phyloP scores from a whole-genome alignment of 2,329 filamentous ascomycete species.

The Colletotrichum endophyticum region DNA sequence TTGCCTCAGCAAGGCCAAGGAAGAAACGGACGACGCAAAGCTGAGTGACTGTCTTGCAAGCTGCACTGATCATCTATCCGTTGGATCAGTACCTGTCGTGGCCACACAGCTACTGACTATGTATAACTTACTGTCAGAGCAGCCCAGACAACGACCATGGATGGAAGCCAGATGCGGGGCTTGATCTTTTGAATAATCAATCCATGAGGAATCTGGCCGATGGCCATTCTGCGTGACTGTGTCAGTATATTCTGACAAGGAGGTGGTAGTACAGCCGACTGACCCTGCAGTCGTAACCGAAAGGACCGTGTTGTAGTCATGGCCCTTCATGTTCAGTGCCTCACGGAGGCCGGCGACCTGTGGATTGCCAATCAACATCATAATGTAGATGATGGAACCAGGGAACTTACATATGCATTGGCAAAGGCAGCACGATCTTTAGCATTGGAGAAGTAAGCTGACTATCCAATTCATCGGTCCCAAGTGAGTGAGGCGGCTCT shows the following conservation, averaged over 20 bases:
- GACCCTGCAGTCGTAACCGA: conserved; percentile 40
- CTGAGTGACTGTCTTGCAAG: conserved; percentile 28
- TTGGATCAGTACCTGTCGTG: rapidly evolving
- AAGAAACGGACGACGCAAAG: conserved; percentile 45
- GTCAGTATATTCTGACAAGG: not conserved
- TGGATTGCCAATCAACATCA: not conserved
- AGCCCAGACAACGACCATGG: conserved; percentile 54
- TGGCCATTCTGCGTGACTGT: not conserved
- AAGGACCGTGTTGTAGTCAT: conserved; percentile 68
- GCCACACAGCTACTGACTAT: rapidly evolving
- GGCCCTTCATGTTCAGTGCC: conserved; percentile 57
- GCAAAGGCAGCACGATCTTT: conserved; percentile 21
- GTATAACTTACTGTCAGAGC: conserved; percentile 38
- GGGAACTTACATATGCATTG: conserved; percentile 15
- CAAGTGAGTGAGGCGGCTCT: not conserved
- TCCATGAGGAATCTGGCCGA: conserved; percentile 50
- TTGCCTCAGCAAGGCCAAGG: conserved; percentile 41
- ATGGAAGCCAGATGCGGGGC: conserved; percentile 52
- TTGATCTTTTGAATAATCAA: conserved; percentile 53
- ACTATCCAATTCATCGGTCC: not conserved
- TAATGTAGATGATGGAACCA: rapidly evolving
- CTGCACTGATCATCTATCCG: conserved; percentile 23
- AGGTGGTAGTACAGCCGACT: not conserved
- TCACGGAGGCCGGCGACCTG: conserved; percentile 59
- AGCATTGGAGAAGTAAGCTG: not conserved